Evolutionary conservation across 306 rosid genomes (phyloP).

Genomic region (Lablab purpureus): DNA sequence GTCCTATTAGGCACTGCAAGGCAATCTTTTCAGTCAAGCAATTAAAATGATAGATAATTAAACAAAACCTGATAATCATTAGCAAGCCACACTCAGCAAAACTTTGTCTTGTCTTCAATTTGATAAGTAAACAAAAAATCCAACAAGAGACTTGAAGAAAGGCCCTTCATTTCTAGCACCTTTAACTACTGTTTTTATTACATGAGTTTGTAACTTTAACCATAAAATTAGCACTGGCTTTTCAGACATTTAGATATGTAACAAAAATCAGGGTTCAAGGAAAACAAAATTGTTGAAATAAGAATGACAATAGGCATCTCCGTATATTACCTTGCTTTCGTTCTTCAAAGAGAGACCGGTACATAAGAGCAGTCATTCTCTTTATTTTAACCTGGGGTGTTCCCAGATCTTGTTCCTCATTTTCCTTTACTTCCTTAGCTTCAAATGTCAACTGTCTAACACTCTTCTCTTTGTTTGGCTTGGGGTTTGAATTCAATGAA

Average conservation of each 20-base stretch:
- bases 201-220: slow-evolving; percentile 29
- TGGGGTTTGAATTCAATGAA: slow-evolving; percentile 49
- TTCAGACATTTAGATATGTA: slow-evolving; percentile 33
- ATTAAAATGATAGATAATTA: slow-evolving; percentile 22
- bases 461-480: slow-evolving; percentile 62
- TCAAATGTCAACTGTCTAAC: slow-evolving; percentile 55
- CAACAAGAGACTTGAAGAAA: slow-evolving; percentile 25
- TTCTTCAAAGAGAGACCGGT: slow-evolving; percentile 49
- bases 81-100: slow-evolving; percentile 29
- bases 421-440: slow-evolving; percentile 50
- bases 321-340: slow-evolving; percentile 45
- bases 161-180: slow-evolving; percentile 21
- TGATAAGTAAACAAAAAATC: slow-evolving; percentile 23
- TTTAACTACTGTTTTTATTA: slow-evolving; percentile 1
- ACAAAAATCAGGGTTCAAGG: slow-evolving; percentile 6
- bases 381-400: slow-evolving; percentile 43
- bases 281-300: slow-evolving; percentile 18
- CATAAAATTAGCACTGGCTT: slow-evolving; percentile 31
- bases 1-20: slow-evolving; percentile 43
- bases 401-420: slow-evolving; percentile 43
- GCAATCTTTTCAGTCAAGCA: slow-evolving; percentile 52
- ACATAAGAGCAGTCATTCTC: slow-evolving; percentile 56
- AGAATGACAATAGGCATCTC: slow-evolving; percentile 42
- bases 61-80: slow-evolving; percentile 25
- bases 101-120: slow-evolving; percentile 29